These are phyloP conservation scores for Kodamaea arcana DNA, from an alignment of 1,139 yeast genomes.

Conservation along the genomic window DNA sequence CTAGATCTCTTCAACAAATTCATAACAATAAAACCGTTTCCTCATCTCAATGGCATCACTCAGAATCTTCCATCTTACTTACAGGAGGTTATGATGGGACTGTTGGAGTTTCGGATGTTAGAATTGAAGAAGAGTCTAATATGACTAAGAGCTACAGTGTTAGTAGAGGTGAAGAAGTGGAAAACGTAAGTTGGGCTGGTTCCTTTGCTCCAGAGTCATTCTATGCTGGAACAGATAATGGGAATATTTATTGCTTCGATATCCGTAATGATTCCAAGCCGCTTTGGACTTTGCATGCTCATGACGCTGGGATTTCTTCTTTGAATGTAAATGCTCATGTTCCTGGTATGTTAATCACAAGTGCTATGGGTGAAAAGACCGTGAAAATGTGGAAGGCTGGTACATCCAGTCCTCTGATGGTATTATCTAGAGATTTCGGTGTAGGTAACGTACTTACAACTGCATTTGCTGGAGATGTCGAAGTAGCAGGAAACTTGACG, in stretches of 20 bases:
- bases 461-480: constrained; percentile 82
- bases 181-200: constrained; percentile 68
- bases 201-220: constrained; percentile 55
- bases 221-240: constrained; percentile 89
- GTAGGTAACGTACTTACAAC: constrained; percentile 88
- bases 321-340: constrained; percentile 65
- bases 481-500: constrained; percentile 77
- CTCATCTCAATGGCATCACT: constrained; percentile 79
- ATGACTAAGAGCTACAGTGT: constrained; percentile 64
- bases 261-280: constrained; percentile 68
- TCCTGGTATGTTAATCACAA: constrained; percentile 76
- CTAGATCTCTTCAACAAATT: constrained; percentile 56
- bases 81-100: constrained; percentile 92
- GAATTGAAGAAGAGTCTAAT: constrained; percentile 60
- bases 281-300: constrained; percentile 95
- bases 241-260: constrained; percentile 86
- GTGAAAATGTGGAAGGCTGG: constrained; percentile 83
- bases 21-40: constrained; percentile 77
- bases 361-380: constrained; percentile 86
- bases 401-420: constrained; percentile 73
- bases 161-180: constrained; percentile 73
- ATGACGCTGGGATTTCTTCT: constrained; percentile 87
- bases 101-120: constrained; percentile 77
- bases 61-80: constrained; percentile 72
- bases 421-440: constrained; percentile 86